A percentile compares a stretch with the other conserved stretches of the same genome.
Conservation (phyloP, 1,139 yeast genomes). For the Petasospora fabianii region DNA sequence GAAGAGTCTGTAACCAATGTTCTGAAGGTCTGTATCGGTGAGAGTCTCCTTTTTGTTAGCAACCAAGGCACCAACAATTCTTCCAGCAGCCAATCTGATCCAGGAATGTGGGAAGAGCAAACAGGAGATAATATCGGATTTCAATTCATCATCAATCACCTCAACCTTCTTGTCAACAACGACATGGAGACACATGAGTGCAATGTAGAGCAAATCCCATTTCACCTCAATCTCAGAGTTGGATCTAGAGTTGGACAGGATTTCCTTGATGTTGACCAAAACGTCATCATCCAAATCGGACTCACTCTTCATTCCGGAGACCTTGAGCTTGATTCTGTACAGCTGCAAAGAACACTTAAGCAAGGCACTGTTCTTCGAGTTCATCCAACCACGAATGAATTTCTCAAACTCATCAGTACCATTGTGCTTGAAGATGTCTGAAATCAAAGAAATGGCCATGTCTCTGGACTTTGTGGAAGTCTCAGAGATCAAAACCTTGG, state of each 20-base stretch:
- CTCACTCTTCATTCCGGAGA: slow-evolving; percentile 41
- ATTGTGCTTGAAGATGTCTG: slow-evolving; percentile 52
- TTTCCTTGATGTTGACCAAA: slow-evolving; percentile 37
- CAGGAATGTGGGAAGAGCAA: slow-evolving; percentile 87
- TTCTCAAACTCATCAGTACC: slow-evolving; percentile 50
- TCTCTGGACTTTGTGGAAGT: slow-evolving; percentile 80
- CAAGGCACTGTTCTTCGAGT: slow-evolving; percentile 47
- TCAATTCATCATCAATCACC: slow-evolving; percentile 35
- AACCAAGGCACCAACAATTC: slow-evolving; percentile 54
- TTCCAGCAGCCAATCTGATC: slow-evolving; percentile 73
- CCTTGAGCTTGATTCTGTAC: slow-evolving; percentile 58
- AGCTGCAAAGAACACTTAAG: slow-evolving; percentile 75
- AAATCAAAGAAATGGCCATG: slow-evolving; percentile 67
- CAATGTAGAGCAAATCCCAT: slow-evolving; percentile 79
- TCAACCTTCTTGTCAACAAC: slow-evolving; percentile 25
- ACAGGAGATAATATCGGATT: slow-evolving; percentile 44
- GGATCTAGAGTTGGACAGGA: slow-evolving; percentile 37
- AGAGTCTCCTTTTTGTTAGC: slow-evolving; percentile 31
- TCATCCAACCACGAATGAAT: slow-evolving; percentile 67
- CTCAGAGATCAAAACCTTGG: slow-evolving; percentile 76
- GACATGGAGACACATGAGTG: slow-evolving; percentile 50
- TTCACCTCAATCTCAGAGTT: slow-evolving; percentile 38
- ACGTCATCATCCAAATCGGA: slow-evolving; percentile 34
- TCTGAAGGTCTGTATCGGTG: slow-evolving; percentile 46
- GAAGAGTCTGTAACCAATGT: slow-evolving; percentile 61